Conservation (phyloP, 176 grass and related monocot genomes). For the Canna indica region DNA sequence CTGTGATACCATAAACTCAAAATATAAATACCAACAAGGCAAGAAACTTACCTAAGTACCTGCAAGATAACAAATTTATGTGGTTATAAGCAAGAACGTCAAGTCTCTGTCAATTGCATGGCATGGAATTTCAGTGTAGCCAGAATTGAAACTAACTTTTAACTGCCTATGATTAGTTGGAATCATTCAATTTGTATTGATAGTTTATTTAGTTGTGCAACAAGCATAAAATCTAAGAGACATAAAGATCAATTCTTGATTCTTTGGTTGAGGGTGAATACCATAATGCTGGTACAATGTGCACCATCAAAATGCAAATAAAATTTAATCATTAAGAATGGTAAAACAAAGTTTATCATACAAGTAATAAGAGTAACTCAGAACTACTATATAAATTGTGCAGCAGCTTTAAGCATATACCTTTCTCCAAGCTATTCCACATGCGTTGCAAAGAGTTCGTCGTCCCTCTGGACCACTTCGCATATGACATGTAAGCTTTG, state of each 20-base stretch:
- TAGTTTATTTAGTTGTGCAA: too few species aligned
- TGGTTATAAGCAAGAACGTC: too few species aligned
- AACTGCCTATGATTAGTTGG: too few species aligned
- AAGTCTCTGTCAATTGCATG: too few species aligned
- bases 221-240: not conserved
- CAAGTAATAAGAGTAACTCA: not conserved
- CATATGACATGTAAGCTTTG: conserved; percentile 48
- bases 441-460: conserved; percentile 46
- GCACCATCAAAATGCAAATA: not conserved
- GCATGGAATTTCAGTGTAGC: too few species aligned
- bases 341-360: not conserved
- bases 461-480: conserved; percentile 45
- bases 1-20: too few species aligned
- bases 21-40: too few species aligned
- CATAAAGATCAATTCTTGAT: not conserved
- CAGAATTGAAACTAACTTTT: too few species aligned
- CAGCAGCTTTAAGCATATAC: conserved; percentile 21
- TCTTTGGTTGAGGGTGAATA: not conserved
- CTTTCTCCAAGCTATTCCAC: conserved; percentile 57
- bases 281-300: not conserved
- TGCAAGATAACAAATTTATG: too few species aligned
- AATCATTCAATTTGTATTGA: too few species aligned
- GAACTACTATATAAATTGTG: not conserved
- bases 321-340: not conserved
- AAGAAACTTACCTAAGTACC: too few species aligned